Conservation (phyloP, 805 yeast species). For the Millerozyma acaciae region DNA sequence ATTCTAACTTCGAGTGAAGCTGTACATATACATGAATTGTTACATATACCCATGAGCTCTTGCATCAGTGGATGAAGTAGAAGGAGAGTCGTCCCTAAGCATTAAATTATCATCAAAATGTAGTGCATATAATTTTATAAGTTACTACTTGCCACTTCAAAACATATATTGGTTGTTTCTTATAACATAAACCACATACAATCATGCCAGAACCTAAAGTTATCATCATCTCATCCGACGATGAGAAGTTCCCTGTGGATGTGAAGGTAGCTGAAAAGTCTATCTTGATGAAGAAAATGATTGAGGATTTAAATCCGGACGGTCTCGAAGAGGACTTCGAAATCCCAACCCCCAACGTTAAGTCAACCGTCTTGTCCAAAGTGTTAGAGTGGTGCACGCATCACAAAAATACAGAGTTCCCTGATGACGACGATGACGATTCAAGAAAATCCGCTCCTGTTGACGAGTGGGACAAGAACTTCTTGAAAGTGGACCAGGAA, state of each 20-base stretch:
- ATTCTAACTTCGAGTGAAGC: slow-evolving; percentile 62
- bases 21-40: neutral
- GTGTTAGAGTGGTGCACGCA: slow-evolving; percentile 97
- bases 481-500: slow-evolving; percentile 89
- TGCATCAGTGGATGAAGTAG: too few relatives aligned
- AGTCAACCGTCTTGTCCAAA: slow-evolving; percentile 80
- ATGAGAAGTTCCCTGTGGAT: slow-evolving; percentile 73
- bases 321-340: slow-evolving; percentile 68
- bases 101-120: too few relatives aligned
- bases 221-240: slow-evolving; percentile 71
- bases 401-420: slow-evolving; percentile 75
- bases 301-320: slow-evolving; percentile 62
- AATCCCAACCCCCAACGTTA: slow-evolving; percentile 87
- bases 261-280: slow-evolving; percentile 84
- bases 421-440: slow-evolving; percentile 79
- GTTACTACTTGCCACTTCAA: neutral
- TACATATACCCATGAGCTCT: too few relatives aligned
- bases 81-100: too few relatives aligned
- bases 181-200: neutral
- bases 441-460: slow-evolving; percentile 86
- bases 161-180: neutral
- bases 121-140: neutral
- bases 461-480: slow-evolving; percentile 93
- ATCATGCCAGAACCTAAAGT: slow-evolving; percentile 35
- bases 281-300: slow-evolving; percentile 77